These are phyloP conservation scores for Thymus mandschuricus DNA, from an alignment of 257 asterid species.

Conservation along the genomic window DNA sequence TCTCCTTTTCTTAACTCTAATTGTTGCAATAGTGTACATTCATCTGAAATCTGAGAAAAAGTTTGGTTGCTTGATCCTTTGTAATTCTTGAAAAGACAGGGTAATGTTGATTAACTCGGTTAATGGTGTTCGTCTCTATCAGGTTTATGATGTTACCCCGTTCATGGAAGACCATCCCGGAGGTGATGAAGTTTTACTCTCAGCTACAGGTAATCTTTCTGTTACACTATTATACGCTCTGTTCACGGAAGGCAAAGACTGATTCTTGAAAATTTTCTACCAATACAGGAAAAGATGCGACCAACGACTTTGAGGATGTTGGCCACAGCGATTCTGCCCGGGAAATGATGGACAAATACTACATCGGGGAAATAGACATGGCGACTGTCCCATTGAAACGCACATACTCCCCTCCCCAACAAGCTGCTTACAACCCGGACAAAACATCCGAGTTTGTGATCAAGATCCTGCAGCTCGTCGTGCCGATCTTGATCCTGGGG, in stretches of 20 bases:
- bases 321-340: constrained; percentile 86
- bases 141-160: constrained; percentile 92
- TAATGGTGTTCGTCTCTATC: constrained; percentile 10
- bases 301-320: constrained; percentile 76
- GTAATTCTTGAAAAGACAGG: too few species aligned
- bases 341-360: constrained; percentile 66
- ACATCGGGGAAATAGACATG: constrained; percentile 66
- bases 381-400: constrained; percentile 67
- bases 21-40: neutral
- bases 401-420: constrained; percentile 47
- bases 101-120: neutral
- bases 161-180: constrained; percentile 99
- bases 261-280: neutral
- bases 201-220: constrained; percentile 67
- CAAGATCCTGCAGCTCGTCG: constrained; percentile 76
- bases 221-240: neutral
- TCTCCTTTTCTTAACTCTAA: neutral
- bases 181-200: constrained; percentile 86
- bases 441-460: constrained; percentile 61
- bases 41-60: neutral
- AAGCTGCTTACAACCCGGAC: constrained; percentile 49
- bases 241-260: neutral
- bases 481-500: constrained; percentile 79
- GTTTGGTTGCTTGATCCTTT: neutral
- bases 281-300: constrained; percentile 80